A percentile compares a stretch with the other conserved stretches of the same genome.
Conservation (phyloP, 2,329 filamentous ascomycete species). For the Leptographium flavum region DNA sequence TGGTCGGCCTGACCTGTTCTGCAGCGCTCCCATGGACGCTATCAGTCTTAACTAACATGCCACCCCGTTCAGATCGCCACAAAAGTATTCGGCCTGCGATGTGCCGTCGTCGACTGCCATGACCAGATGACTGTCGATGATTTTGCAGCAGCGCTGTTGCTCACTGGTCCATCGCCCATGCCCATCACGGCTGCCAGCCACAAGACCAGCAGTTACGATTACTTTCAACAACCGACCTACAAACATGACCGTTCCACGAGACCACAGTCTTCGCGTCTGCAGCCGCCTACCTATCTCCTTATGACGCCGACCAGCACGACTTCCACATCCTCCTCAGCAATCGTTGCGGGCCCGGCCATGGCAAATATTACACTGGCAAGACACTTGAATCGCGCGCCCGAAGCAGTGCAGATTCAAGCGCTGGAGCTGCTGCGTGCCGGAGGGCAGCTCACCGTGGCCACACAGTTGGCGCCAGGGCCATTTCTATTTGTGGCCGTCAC, state of each 20-base stretch:
- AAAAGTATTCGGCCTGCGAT: constrained; percentile 58
- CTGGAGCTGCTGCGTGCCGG: constrained; percentile 65
- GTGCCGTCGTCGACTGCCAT: constrained; percentile 58
- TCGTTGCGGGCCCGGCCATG: constrained; percentile 26
- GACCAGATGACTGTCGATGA: constrained; percentile 64
- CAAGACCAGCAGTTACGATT: constrained; percentile 9
- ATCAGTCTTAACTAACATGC: neutral
- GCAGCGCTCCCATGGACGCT: too few species aligned
- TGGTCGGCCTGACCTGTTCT: neutral
- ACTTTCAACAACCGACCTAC: constrained; percentile 11
- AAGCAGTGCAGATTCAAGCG: constrained; percentile 69
- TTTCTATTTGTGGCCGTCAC: constrained; percentile 75
- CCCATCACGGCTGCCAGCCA: constrained; percentile 7
- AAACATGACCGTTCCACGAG: neutral
- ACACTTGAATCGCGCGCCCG: constrained; percentile 60
- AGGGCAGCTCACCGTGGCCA: constrained; percentile 61
- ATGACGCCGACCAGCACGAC: neutral
- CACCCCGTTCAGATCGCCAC: constrained; percentile 38
- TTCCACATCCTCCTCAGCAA: constrained; percentile 11
- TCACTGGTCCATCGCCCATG: constrained; percentile 21
- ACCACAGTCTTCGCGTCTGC: constrained; percentile 2
- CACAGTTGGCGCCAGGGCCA: constrained; percentile 58
- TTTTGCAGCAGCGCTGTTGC: constrained; percentile 58
- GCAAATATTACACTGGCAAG: constrained; percentile 74
- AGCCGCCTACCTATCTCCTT: neutral